Conservation (phyloP, 169 alveolate genomes). For the Eimeria acervulina region DNA sequence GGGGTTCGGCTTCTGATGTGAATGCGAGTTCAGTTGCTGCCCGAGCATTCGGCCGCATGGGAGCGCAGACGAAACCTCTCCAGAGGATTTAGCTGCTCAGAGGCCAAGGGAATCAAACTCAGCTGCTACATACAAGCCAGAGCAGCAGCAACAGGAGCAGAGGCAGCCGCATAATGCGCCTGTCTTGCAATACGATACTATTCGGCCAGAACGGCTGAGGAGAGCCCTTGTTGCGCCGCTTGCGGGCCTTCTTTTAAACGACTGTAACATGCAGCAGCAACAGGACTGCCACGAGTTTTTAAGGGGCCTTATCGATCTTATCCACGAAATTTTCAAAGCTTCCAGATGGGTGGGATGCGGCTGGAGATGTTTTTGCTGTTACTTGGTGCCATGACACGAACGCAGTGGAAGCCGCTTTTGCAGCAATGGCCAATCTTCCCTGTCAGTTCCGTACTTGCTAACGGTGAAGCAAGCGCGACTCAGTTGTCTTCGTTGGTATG, state of each 20-base stretch:
- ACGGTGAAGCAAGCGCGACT: background rate
- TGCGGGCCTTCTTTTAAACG: conserved; percentile 63
- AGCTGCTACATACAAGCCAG: conserved; percentile 34
- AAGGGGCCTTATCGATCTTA: conserved; percentile 53
- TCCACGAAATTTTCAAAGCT: conserved; percentile 55
- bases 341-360: conserved; percentile 63
- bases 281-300: conserved; percentile 75
- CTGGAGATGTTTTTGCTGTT: background rate
- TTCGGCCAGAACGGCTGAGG: conserved; percentile 68
- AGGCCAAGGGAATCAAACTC: conserved; percentile 56
- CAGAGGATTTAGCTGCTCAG: conserved; percentile 41
- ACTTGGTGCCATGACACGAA: background rate
- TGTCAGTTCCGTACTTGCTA: background rate
- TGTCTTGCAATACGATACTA: background rate
- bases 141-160: background rate
- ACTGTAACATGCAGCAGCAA: conserved; percentile 70
- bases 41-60: conserved; percentile 47
- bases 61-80: conserved; percentile 7
- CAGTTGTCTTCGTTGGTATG: background rate
- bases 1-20: conserved; percentile 2
- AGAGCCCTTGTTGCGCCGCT: conserved; percentile 74
- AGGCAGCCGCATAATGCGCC: background rate
- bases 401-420: background rate
- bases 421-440: background rate
- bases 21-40: conserved; percentile 60